These are phyloP conservation scores for Xanthoparmelia taractica DNA, from an alignment of 495 filamentous ascomycete species.

Conservation along the genomic window DNA sequence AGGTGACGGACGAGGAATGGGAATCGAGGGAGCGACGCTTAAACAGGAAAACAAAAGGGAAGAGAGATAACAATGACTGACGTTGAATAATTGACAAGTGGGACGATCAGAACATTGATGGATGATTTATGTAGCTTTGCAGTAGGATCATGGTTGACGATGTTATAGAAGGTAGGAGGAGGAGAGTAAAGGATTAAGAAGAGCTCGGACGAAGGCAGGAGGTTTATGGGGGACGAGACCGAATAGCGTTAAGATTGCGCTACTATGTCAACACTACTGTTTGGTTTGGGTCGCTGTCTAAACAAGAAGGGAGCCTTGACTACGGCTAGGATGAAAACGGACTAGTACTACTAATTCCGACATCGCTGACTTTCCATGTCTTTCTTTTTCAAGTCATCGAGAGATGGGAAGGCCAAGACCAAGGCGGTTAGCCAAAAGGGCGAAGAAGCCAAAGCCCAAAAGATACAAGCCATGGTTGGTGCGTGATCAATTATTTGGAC, in stretches of 20 bases:
- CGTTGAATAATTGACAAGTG: constrained; percentile 27
- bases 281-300: not conserved
- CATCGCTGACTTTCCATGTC: constrained; percentile 7
- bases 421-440: constrained; percentile 1
- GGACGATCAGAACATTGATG: constrained; percentile 30
- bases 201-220: constrained; percentile 21
- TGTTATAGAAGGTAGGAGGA: constrained; percentile 5
- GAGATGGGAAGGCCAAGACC: not conserved
- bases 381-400: constrained; percentile 7
- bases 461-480: not conserved
- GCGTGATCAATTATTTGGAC: not conserved
- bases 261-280: constrained; percentile 14
- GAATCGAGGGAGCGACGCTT: constrained; percentile 29
- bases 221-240: constrained; percentile 10
- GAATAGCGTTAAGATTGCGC: constrained; percentile 10
- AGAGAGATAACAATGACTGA: constrained; percentile 27
- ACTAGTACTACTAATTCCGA: constrained; percentile 9
- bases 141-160: constrained; percentile 23
- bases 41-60: constrained; percentile 20
- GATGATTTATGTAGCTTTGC: constrained; percentile 15
- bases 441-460: too few species aligned
- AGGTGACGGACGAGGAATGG: constrained; percentile 23
- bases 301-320: constrained; percentile 8
- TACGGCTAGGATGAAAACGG: not conserved
- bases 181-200: not conserved